A percentile compares a stretch with the other conserved stretches of the same genome.
Evolutionary conservation across 345 rosid species (phyloP).

Genomic region (Brassica carinata): DNA sequence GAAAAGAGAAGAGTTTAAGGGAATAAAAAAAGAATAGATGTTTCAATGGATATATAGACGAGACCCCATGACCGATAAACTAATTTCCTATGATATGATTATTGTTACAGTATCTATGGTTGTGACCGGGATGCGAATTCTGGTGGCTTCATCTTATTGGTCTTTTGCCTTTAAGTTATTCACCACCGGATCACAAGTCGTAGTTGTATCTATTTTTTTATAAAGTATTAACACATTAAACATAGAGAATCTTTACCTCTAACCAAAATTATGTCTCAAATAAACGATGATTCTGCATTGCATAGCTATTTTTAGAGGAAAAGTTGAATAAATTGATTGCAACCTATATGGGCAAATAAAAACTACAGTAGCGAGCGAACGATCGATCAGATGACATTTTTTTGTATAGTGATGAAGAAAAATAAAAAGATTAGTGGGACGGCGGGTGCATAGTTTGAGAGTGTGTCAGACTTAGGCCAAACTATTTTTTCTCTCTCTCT

Average conservation of each 20-base stretch:
- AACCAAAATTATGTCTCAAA: not conserved
- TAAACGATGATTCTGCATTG: not conserved
- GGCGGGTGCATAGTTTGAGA: constrained; percentile 31
- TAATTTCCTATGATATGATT: too few relatives aligned
- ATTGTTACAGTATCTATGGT: too few relatives aligned
- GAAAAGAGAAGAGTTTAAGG: not conserved
- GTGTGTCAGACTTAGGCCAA: constrained; percentile 30
- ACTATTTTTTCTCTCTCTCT: not conserved
- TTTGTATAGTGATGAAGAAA: not conserved
- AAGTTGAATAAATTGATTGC: not conserved
- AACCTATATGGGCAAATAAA: not conserved
- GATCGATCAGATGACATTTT: not conserved
- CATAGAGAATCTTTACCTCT: not conserved
- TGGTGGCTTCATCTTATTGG: too few relatives aligned
- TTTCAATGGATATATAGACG: not conserved
- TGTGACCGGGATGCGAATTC: too few relatives aligned
- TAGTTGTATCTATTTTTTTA: too few relatives aligned
- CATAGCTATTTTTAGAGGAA: not conserved
- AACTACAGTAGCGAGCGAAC: not conserved
- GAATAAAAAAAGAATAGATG: not conserved
- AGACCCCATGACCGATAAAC: not conserved
- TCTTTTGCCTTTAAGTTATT: too few relatives aligned
- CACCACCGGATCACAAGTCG: too few relatives aligned
- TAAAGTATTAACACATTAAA: too few relatives aligned
- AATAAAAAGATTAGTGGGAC: constrained; percentile 34